Percentiles rank a stretch among this genome's conserved stretches.
phyloP scores from a whole-genome alignment of 345 rosid genomes.

The Rubroshorea leprosula region DNA sequence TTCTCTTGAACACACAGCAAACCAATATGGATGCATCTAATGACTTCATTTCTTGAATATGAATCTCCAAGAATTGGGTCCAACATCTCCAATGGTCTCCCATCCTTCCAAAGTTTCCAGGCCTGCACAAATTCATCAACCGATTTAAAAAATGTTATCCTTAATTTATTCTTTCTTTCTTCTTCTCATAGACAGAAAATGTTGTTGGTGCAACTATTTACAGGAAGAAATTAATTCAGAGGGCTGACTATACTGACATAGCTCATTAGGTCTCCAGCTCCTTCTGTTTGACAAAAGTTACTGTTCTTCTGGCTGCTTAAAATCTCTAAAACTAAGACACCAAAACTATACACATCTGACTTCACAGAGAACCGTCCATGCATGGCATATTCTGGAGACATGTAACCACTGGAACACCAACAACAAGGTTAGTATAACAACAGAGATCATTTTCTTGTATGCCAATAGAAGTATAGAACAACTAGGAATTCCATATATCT shows the following conservation, averaged over 20 bases:
- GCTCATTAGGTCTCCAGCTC: conserved; percentile 18
- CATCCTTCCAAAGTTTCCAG: conserved; percentile 45
- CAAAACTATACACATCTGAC: conserved; percentile 32
- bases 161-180: too few species aligned
- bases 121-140: conserved; percentile 22
- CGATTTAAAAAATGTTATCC: not conserved
- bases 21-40: conserved; percentile 40
- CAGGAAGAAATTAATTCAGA: not conserved
- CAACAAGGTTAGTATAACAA: not conserved
- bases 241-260: conserved; percentile 19
- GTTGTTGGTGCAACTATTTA: too few species aligned
- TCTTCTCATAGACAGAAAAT: not conserved
- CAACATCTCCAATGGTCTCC: conserved; percentile 34
- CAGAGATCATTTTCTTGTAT: not conserved
- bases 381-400: conserved; percentile 35
- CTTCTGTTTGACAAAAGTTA: conserved; percentile 16
- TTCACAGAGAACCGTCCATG: conserved; percentile 27
- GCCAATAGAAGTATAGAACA: not conserved
- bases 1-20: conserved; percentile 47
- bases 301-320: conserved; percentile 29
- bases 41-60: conserved; percentile 32
- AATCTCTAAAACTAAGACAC: conserved; percentile 29
- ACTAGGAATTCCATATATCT: too few species aligned
- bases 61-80: conserved; percentile 26
- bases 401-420: conserved; percentile 27